Evolutionary conservation across 2,329 filamentous ascomycete genomes (phyloP).

Genomic region (Penicillium sp.): DNA sequence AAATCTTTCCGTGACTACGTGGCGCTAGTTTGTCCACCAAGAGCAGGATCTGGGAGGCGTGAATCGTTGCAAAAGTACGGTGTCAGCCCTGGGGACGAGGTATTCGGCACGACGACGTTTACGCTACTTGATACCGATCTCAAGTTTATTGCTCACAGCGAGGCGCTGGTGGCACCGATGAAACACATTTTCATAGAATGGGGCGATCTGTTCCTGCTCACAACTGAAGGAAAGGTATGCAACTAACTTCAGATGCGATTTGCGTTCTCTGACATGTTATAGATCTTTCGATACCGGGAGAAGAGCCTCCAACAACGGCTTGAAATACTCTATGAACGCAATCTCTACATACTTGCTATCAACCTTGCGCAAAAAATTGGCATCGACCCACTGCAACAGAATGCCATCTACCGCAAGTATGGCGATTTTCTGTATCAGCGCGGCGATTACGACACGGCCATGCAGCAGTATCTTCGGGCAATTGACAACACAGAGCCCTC

Average conservation of each 20-base stretch:
- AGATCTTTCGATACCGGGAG: constrained; percentile 85
- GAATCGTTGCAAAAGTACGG: constrained; percentile 69
- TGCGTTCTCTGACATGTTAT: constrained; percentile 24
- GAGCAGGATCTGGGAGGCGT: constrained; percentile 50
- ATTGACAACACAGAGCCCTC: constrained; percentile 96
- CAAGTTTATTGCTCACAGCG: constrained; percentile 82
- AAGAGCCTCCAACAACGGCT: constrained; percentile 85
- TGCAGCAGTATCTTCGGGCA: constrained; percentile 95
- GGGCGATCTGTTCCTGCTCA: constrained; percentile 87
- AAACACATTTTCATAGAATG: constrained; percentile 78
- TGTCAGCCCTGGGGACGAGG: constrained; percentile 63
- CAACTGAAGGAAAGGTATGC: constrained; percentile 80
- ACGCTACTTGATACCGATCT: constrained; percentile 87
- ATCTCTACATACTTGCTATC: constrained; percentile 85
- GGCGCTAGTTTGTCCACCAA: constrained; percentile 75
- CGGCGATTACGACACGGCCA: constrained; percentile 94
- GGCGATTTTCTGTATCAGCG: constrained; percentile 94
- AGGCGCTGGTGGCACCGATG: constrained; percentile 74
- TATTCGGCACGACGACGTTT: constrained; percentile 83
- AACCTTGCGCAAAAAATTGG: constrained; percentile 87
- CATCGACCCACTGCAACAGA: constrained; percentile 74
- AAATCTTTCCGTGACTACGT: constrained; percentile 79
- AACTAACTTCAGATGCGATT: neutral
- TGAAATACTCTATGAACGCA: constrained; percentile 88
- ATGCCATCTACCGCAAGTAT: constrained; percentile 86